Evolutionary conservation across 352 stramenopile species (phyloP).

Genomic region (Phytophthora ramorum): DNA sequence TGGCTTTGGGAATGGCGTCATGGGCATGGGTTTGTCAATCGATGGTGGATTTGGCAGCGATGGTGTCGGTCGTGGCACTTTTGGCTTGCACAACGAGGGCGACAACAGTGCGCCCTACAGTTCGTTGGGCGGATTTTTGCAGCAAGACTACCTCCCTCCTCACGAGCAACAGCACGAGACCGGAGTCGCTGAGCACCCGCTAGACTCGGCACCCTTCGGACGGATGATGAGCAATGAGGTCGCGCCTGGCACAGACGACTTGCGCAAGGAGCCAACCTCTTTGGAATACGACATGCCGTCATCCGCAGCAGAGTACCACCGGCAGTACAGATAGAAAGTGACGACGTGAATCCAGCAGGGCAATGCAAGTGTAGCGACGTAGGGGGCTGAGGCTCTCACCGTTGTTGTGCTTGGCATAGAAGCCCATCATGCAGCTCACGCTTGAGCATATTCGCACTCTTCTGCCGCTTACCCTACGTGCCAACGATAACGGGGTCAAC

Average conservation of each 20-base stretch:
- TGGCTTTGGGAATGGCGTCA: constrained; percentile 57
- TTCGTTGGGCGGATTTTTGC: constrained; percentile 70
- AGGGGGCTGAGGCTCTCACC: background rate
- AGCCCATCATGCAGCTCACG: constrained; percentile 21
- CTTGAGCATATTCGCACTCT: constrained; percentile 22
- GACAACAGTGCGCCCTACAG: constrained; percentile 45
- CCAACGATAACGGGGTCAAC: constrained; percentile 11
- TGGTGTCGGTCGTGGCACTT: constrained; percentile 26
- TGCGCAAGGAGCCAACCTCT: constrained; percentile 31
- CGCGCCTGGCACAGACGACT: constrained; percentile 26
- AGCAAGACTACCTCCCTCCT: constrained; percentile 57
- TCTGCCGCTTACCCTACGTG: constrained; percentile 9
- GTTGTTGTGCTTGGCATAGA: constrained; percentile 20
- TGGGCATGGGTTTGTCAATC: constrained; percentile 53
- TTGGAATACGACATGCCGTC: constrained; percentile 48
- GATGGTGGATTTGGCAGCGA: constrained; percentile 41
- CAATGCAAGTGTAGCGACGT: constrained; percentile 10
- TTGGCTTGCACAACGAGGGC: constrained; percentile 43
- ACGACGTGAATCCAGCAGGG: constrained; percentile 21
- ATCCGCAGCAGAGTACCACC: constrained; percentile 47
- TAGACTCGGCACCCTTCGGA: constrained; percentile 51
- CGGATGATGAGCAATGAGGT: constrained; percentile 50
- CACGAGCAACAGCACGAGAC: constrained; percentile 34
- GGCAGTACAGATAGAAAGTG: constrained; percentile 49
- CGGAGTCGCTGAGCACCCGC: constrained; percentile 39